phyloP scores from a whole-genome alignment of 2,329 filamentous ascomycete species.

The Fusarium guadeloupense region DNA sequence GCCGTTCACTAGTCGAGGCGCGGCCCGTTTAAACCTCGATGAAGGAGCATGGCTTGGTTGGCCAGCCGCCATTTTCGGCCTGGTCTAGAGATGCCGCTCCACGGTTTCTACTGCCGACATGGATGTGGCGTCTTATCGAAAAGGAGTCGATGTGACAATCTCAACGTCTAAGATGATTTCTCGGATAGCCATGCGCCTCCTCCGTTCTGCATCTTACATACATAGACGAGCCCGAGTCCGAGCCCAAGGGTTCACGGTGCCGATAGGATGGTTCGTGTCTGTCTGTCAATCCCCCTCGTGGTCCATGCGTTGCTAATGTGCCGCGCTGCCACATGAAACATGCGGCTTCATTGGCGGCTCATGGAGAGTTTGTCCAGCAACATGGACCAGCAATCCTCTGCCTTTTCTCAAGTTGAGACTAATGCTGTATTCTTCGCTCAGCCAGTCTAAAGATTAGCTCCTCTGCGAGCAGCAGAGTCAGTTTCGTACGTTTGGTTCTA shows the following conservation, averaged over 20 bases:
- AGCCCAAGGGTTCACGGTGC: constrained; percentile 30
- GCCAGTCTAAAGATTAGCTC: not conserved
- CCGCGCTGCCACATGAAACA: constrained; percentile 38
- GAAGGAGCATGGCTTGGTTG: constrained; percentile 14
- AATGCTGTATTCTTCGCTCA: not conserved
- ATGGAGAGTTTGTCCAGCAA: constrained; percentile 4
- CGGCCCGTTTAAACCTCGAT: constrained; percentile 30
- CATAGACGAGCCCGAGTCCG: too few species aligned
- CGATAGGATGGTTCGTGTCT: constrained; percentile 39
- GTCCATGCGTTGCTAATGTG: constrained; percentile 24
- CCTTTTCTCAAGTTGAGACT: not conserved
- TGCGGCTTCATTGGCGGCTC: constrained; percentile 24
- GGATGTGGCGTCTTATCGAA: constrained; percentile 1
- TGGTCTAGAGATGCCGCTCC: not conserved
- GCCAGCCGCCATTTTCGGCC: constrained; percentile 3
- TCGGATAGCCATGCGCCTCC: not conserved
- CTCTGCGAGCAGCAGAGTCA: not conserved
- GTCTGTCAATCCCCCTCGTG: constrained; percentile 31
- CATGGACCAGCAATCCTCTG: not conserved
- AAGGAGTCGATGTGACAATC: constrained; percentile 8
- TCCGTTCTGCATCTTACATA: not conserved
- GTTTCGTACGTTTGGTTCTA: not conserved
- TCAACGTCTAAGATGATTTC: constrained; percentile 1
- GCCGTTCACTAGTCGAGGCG: constrained; percentile 30
- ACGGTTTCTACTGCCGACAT: not conserved